phyloP scores from a whole-genome alignment of 371 early-diverging fungal species.

The Nematocida major region DNA sequence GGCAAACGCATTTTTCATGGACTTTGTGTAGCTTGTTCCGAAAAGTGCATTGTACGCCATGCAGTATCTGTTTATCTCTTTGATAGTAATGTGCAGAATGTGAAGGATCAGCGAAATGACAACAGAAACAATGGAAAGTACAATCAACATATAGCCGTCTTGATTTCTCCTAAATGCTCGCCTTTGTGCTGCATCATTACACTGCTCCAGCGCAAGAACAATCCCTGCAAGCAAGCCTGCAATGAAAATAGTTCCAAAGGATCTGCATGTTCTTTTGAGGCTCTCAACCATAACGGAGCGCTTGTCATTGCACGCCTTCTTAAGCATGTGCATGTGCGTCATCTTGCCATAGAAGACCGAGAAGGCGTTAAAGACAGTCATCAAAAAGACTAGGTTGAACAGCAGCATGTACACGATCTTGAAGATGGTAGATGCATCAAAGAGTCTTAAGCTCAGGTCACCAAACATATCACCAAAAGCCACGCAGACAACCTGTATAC shows the following conservation, averaged over 20 bases:
- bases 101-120: background rate
- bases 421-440: too few relatives aligned
- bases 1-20: slow-evolving; percentile 11
- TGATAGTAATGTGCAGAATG: background rate
- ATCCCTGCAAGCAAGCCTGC: background rate
- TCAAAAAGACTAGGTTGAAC: too few relatives aligned
- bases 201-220: background rate
- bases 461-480: too few relatives aligned
- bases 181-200: background rate
- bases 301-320: background rate
- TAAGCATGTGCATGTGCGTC: background rate
- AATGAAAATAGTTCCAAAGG: slow-evolving; percentile 19
- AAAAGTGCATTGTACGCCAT: background rate
- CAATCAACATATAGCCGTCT: background rate
- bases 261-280: background rate
- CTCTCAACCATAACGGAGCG: background rate
- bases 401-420: too few relatives aligned
- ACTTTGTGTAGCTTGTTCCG: slow-evolving; percentile 6
- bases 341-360: too few relatives aligned
- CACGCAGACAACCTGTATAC: too few relatives aligned
- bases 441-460: too few relatives aligned
- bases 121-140: background rate
- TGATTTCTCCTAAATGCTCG: background rate
- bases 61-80: slow-evolving; percentile 1
- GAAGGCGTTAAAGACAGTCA: too few relatives aligned